Evolutionary conservation across 306 rosid species (phyloP).

Genomic region (Citrullus mucosospermus): DNA sequence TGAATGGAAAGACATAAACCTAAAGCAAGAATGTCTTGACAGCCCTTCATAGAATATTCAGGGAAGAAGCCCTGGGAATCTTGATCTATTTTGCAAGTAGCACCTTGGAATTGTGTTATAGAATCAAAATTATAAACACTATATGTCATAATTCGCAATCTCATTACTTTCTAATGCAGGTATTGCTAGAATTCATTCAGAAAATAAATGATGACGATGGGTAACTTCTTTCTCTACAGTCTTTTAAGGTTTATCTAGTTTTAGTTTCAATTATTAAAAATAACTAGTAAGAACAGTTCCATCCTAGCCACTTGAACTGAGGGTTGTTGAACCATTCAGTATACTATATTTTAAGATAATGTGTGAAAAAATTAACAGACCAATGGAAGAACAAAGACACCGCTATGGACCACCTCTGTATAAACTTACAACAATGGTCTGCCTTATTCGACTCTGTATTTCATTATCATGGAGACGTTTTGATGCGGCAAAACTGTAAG

Average conservation of each 20-base stretch:
- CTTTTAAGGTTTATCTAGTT: background rate
- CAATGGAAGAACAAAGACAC: conserved; percentile 95
- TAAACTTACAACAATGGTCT: conserved; percentile 65
- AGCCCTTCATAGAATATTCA: background rate
- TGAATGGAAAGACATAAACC: background rate
- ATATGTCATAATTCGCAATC: background rate
- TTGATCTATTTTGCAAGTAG: background rate
- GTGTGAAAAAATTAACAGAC: conserved; percentile 35
- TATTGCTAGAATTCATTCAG: conserved; percentile 72
- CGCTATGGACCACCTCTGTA: conserved; percentile 95
- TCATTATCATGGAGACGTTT: conserved; percentile 54
- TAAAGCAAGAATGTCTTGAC: background rate
- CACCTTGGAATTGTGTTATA: background rate
- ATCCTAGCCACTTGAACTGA: background rate
- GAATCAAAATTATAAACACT: background rate
- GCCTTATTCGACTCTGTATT: conserved; percentile 50
- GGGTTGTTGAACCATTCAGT: background rate
- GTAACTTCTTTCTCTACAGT: conserved; percentile 27
- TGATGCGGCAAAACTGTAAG: conserved; percentile 60
- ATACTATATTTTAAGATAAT: background rate
- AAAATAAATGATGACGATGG: conserved; percentile 89
- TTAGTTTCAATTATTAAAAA: background rate
- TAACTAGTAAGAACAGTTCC: background rate
- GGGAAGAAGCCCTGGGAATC: background rate
- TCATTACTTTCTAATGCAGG: conserved; percentile 39